phyloP scores from a whole-genome alignment of 148 eudicot species.

The Limonium bicolor region DNA sequence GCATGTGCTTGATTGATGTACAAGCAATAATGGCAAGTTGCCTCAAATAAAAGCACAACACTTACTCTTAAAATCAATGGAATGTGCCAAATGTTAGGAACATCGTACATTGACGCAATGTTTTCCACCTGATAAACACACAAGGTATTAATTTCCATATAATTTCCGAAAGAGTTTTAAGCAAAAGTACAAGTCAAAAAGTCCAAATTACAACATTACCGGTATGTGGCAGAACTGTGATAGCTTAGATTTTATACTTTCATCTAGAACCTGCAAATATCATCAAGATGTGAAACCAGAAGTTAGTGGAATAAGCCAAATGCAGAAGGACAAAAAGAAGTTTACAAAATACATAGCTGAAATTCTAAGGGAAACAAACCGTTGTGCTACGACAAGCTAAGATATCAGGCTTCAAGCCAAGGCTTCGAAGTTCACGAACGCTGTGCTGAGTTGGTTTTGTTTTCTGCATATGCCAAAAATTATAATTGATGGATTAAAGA shows the following conservation, averaged over 20 bases:
- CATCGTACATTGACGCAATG: conserved; percentile 74
- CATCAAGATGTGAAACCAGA: too few species aligned
- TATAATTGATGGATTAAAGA: conserved; percentile 6
- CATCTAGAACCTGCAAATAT: conserved; percentile 56
- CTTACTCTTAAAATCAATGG: conserved; percentile 85
- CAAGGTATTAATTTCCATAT: background rate
- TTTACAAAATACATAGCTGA: background rate
- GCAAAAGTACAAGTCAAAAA: background rate
- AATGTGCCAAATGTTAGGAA: conserved; percentile 93
- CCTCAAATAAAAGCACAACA: background rate
- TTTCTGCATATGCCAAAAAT: too few species aligned
- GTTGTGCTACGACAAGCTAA: conserved; percentile 90
- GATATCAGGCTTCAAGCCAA: conserved; percentile 73
- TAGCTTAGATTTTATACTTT: conserved; percentile 62
- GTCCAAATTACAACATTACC: conserved; percentile 22
- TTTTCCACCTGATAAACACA: conserved; percentile 35
- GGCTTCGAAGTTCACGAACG: conserved; percentile 80
- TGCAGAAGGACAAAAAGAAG: background rate
- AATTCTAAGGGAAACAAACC: conserved; percentile 25
- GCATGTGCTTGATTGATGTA: background rate
- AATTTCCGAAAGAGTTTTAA: conserved; percentile 2
- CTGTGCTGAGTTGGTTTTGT: conserved; percentile 99
- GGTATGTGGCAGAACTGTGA: conserved; percentile 92
- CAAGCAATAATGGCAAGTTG: background rate
- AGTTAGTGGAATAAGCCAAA: conserved; percentile 4